Evolutionary conservation across 192 early-diverging fungal genomes (phyloP), one percentile per base, ranked within the genome.

Genomic region (Entrophospora sp.): DNA sequence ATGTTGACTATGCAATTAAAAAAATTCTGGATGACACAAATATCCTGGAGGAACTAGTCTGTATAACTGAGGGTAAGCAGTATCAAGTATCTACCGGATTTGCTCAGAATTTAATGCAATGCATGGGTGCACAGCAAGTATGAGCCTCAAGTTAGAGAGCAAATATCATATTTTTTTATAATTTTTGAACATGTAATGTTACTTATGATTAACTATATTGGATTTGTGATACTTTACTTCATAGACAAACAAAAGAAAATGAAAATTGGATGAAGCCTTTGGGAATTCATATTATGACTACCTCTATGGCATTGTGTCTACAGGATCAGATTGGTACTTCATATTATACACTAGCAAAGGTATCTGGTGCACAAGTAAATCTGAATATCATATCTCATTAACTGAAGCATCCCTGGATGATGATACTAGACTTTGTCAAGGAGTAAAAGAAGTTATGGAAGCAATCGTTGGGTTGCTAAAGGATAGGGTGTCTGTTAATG

Each of bases 241-340:
- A n/a, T n/a, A n/a, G n/a, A n/a, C n/a, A n/a, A 58, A 37, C 18
- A 58, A 37, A 35, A 58, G 38, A 38, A 38, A 55, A n/a, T 27
- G 32, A 1, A 58, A 36, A 18, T 0, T 27, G 2, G 56, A 37
- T 18, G 35, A 37, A 10, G 34, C 56, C 0, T 58, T 58, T 13
- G 18, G 20, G 48, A 14, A n/a, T 2, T 1, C 42, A 12, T 12
- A 43, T 3, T 43, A 43, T 43, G 56, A 58, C n/a, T 58, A 58
- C 4, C 6, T 58, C n/a, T 58, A 58, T 58, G 35, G 56, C 8
- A 58, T 58, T 22, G 56, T 58, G 2, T 20, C 35, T 13, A 58
- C 56, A 12, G 48, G 9, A 3, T 20, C 56, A 1, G 56, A 58
- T 25, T 58, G 56, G 56, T 38, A 36, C 28, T 58, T 58, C 5